Evolutionary conservation across 1,284 basidiomycete species (phyloP), one percentile per base, ranked within the genome.

Genomic region (Ceratobasidium sp.): DNA sequence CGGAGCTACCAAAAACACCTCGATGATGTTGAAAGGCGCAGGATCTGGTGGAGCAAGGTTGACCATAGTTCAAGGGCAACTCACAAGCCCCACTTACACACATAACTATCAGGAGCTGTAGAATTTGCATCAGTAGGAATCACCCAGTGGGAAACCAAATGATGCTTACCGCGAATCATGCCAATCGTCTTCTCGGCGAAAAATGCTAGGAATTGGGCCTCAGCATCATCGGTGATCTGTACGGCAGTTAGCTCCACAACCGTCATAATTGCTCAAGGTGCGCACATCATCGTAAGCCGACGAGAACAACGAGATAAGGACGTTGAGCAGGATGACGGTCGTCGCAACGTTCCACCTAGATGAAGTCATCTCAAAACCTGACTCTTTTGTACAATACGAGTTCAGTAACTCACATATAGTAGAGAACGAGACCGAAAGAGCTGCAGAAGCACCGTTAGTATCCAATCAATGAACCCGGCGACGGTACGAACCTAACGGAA

Each of bases 221-320:
- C 89, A 1, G 91, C 90, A 78, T 92, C 90, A 75, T 87, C 88
- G 2, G 91, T 86, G 8, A 91, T 87, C 88, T 91, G 67, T 41
- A 30, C 50, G 7, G 27, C 64, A 55, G 46, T 70, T n/a, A 52
- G 74, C 54, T 23, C 14, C 78, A 80, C 30, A 20, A 48, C 20
- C 20, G 16, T 52, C n/a, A 48, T 27, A 27, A 30, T 30, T 27
- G 46, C 12, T 38, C 33, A 27, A 27, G 33, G 33, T 44, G 88
- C 89, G 86, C 82, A 96, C 94, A 82, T 95, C 94, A 18, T 91
- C 90, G 83, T 97, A 97, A 0, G 96, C 95, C 48, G 95, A 95
- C 14, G 95, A 92, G 83, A 97, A 99, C 81, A 99, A 86, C 14
- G 97, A 98, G 81, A 99, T 96, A 81, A 99, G 89, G 82, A 99